Conservation (phyloP, 176 grass and related monocot species). For the Paspalum notatum region DNA sequence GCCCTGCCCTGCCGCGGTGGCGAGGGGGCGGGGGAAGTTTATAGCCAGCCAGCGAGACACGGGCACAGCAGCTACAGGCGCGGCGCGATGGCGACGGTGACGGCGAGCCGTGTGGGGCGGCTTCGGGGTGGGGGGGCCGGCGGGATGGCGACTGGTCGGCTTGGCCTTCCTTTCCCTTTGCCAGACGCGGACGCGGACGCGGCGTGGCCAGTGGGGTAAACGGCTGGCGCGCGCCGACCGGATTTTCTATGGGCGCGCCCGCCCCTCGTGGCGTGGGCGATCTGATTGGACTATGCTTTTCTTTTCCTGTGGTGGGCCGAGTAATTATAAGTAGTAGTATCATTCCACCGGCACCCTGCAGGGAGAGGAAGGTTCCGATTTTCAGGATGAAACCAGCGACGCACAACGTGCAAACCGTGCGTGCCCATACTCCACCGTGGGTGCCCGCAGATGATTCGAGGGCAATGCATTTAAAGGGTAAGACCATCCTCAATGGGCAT, state of each 20-base stretch:
- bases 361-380: too few relatives aligned
- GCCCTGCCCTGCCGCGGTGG: neutral
- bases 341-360: neutral
- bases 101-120: too few relatives aligned
- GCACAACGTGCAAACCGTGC: too few relatives aligned
- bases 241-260: neutral
- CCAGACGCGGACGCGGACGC: neutral
- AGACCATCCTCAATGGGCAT: too few relatives aligned
- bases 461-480: too few relatives aligned
- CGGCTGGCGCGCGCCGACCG: neutral
- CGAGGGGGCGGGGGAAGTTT: constrained; percentile 8
- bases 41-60: constrained; percentile 22
- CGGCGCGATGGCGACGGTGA: neutral
- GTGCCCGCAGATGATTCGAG: too few relatives aligned
- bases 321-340: too few relatives aligned
- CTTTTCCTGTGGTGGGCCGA: too few relatives aligned
- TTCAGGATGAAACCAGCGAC: too few relatives aligned
- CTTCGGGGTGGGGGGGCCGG: neutral
- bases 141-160: constrained; percentile 29
- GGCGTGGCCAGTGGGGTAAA: neutral
- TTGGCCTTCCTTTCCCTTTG: neutral
- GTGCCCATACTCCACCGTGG: too few relatives aligned
- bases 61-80: neutral
- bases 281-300: neutral
- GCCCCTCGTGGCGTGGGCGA: neutral